Evolutionary conservation across 2,329 filamentous ascomycete species (phyloP), one percentile per base, ranked within the genome.

Genomic region (Penicillium sp.): DNA sequence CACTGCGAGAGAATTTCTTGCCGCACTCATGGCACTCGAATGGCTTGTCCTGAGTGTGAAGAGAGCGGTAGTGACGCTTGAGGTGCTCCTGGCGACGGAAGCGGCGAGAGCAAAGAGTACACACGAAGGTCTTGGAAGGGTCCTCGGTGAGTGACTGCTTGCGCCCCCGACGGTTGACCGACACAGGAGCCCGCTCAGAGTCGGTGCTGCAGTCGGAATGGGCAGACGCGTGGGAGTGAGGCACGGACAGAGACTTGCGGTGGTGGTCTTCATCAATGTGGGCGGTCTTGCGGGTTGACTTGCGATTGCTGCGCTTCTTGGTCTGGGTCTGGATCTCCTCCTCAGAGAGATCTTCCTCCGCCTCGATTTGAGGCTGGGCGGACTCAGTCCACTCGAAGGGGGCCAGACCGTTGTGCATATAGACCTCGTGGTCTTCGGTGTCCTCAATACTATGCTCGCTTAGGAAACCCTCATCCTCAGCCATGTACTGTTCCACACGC

Each of bases 141-240:
- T 99, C 94, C 69, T 97, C 94, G 5, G 94, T 97, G 65, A 97
- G 77, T 1, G 94, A 97, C 78, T 99, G 94, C 85, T 99, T 99
- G 75, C 94, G 92, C 54, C 94, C 94, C 54, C 94, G 92, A 60
- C 94, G 92, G 75, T 90, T 95, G 63, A 88, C 84, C 9, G 88
- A 87, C 8, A 73, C 67, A 9, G 67, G 68, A 3, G 70, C 63
- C 47, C 62, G 57, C 23, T 70, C 69, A 15, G 76, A 75, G 69
- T 74, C 74, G 47, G 78, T 74, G 49, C 81, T 66, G 71, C 82
- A 69, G 61, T 78, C 59, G 6, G 47, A 72, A 51, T 74, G 72
- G 49, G 70, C 73, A 46, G 70, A 64, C 61, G 36, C 16, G 16
- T 71, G 45, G 5, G 47, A 46, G 38, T 44, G 54, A 15, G 88